Evolutionary conservation across 352 stramenopile genomes (phyloP).

Genomic region (Phytopythium ostracodes): DNA sequence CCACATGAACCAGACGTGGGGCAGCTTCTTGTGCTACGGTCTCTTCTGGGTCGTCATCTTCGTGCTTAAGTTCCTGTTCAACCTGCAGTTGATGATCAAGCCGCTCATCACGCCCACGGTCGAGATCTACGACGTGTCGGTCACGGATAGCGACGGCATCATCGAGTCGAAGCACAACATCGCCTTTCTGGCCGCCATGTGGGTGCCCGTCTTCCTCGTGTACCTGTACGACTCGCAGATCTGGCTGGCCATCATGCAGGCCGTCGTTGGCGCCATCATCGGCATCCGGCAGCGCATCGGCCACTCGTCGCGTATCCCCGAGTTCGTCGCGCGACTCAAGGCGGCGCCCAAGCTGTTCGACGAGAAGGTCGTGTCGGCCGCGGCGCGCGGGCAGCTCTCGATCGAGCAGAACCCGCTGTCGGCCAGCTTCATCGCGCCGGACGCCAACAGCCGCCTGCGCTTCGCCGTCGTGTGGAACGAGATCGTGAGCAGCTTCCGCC

Average conservation of each 20-base stretch:
- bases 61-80: conserved; percentile 96
- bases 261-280: conserved; percentile 69
- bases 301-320: conserved; percentile 69
- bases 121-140: conserved; percentile 88
- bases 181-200: conserved; percentile 75
- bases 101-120: conserved; percentile 95
- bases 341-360: conserved; percentile 70
- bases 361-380: conserved; percentile 70
- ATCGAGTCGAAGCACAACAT: conserved; percentile 80
- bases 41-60: conserved; percentile 83
- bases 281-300: conserved; percentile 80
- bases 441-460: conserved; percentile 76
- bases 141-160: conserved; percentile 44
- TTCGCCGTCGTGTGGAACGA: conserved; percentile 90
- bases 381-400: conserved; percentile 57
- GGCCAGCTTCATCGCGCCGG: conserved; percentile 41
- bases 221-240: conserved; percentile 89
- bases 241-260: conserved; percentile 81
- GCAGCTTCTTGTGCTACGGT: conserved; percentile 58
- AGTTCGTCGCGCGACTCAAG: conserved; percentile 68
- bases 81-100: conserved; percentile 97
- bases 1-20: conserved; percentile 72
- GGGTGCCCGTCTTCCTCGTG: conserved; percentile 73
- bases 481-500: conserved; percentile 85
- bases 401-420: conserved; percentile 60